Percentiles rank a stretch among this genome's conserved stretches.
phyloP scores from a whole-genome alignment of 208 protist genomes.

The Leishmania guyanensis region DNA sequence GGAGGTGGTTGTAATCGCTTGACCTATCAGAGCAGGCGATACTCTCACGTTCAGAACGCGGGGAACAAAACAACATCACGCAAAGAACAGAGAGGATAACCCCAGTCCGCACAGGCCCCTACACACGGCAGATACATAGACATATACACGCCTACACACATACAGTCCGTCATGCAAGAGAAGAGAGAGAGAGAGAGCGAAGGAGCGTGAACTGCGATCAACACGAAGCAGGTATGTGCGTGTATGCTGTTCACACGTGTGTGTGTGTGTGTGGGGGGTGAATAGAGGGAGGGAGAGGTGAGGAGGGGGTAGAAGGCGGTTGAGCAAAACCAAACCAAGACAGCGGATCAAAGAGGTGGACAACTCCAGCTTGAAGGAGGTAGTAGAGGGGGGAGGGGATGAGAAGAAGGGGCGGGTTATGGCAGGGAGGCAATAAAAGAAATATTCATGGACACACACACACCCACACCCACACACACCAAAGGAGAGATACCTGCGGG shows the following conservation, averaged over 20 bases:
- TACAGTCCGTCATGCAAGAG: neutral
- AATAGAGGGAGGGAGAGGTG: too few relatives aligned
- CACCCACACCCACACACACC: neutral
- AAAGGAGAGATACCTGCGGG: neutral
- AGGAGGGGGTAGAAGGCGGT: too few relatives aligned
- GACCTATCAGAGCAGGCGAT: too few relatives aligned
- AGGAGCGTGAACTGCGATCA: neutral
- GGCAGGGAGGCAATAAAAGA: neutral
- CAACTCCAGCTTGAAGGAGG: too few relatives aligned
- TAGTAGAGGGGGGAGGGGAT: neutral
- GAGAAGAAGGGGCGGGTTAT: neutral
- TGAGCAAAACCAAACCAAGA: too few relatives aligned
- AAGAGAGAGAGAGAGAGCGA: neutral
- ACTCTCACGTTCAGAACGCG: neutral
- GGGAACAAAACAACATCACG: neutral
- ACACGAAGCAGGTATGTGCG: too few relatives aligned
- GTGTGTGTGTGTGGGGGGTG: too few relatives aligned
- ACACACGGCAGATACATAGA: neutral
- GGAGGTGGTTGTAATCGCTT: too few relatives aligned
- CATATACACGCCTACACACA: neutral
- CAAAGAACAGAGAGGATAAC: neutral
- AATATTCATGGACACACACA: neutral
- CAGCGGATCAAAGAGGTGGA: too few relatives aligned
- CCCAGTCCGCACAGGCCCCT: neutral
- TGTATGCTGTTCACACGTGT: too few relatives aligned